Base-by-base conservation (phyloP, 225 moss, liverwort and hornwort species). In the Bryoerythrophyllum caledonicum region DNA sequence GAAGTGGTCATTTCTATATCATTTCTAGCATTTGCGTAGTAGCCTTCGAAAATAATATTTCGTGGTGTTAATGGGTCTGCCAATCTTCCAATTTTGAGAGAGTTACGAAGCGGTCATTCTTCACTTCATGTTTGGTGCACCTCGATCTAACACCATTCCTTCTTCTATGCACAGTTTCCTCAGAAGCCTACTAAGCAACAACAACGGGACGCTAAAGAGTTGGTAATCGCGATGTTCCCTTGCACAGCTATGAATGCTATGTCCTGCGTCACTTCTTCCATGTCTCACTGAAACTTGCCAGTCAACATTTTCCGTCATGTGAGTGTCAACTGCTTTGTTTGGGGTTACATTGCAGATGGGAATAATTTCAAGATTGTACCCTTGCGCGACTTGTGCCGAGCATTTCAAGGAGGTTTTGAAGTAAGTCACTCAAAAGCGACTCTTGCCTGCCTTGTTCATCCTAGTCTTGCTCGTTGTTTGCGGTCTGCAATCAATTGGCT, bases 371-470 rank as follows among this genome's bases (percentile, higher is more conserved):
- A 93, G 99, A 85, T 79, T 95, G 19, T 99, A 99, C 53, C 99
- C 95, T 53, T 99, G 99, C 85, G 86, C 93, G 71, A 89, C 91
- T 73, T 95, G 99, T 62, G 87, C 99, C 49, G 88, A 93, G 63
- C 99, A 99, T 78, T 93, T 99, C 79, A 90, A 93, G 76, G 88
- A 95, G 35, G 76, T 95, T 72, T 57, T 99, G 26, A 93, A 82
- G 97, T 94, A 87, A 67, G 73, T 44, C 4, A 46, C 11, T 60
- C 0, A 5, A 11, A 55, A 24, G 4, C 9, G 4, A 57, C 38
- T 44, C n/a, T 60, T 34, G 17, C 20, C 28, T 57, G 24, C 26
- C n/a, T n/a, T n/a, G 40, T 53, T 52, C 9, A 43, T 1, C 14
- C 2, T 28, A 8, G 17, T 65, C 4, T 51, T 37, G 8, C 17